A percentile compares a stretch with the other conserved stretches of the same genome.
Conservation (phyloP, 2,329 filamentous ascomycete genomes). For the Cytospora piceae region DNA sequence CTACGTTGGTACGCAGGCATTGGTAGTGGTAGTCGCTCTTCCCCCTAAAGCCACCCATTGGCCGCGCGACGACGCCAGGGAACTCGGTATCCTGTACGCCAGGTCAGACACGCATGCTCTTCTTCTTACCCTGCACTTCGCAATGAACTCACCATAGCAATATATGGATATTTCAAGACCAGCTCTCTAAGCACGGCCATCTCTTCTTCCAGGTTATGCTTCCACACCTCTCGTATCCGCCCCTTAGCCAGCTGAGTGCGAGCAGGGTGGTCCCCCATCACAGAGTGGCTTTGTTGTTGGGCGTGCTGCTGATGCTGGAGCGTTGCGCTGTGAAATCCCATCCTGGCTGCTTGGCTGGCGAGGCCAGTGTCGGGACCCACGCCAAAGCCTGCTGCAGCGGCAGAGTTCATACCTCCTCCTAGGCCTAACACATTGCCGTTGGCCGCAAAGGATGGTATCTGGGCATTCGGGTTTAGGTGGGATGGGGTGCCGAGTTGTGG, state of each 20-base stretch:
- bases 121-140: background rate
- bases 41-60: constrained; percentile 90
- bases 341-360: constrained; percentile 83
- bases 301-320: constrained; percentile 55
- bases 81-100: constrained; percentile 86
- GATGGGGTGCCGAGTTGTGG: constrained; percentile 67
- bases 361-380: constrained; percentile 72
- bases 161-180: constrained; percentile 90
- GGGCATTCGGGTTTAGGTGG: constrained; percentile 71
- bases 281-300: constrained; percentile 41
- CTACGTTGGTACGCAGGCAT: constrained; percentile 94
- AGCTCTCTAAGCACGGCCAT: constrained; percentile 82
- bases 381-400: constrained; percentile 51
- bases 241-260: constrained; percentile 65
- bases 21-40: constrained; percentile 99
- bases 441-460: constrained; percentile 69
- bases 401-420: constrained; percentile 56
- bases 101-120: constrained; percentile 22
- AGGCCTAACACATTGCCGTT: constrained; percentile 61
- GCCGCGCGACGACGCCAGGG: constrained; percentile 93
- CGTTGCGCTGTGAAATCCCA: constrained; percentile 78
- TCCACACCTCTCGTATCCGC: constrained; percentile 96
- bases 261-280: constrained; percentile 56
- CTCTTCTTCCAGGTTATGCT: constrained; percentile 86
- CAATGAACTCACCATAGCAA: constrained; percentile 80